Evolutionary conservation across 2,329 filamentous ascomycete species (phyloP), one percentile per base, ranked within the genome.

Genomic region (Botryotinia convoluta): DNA sequence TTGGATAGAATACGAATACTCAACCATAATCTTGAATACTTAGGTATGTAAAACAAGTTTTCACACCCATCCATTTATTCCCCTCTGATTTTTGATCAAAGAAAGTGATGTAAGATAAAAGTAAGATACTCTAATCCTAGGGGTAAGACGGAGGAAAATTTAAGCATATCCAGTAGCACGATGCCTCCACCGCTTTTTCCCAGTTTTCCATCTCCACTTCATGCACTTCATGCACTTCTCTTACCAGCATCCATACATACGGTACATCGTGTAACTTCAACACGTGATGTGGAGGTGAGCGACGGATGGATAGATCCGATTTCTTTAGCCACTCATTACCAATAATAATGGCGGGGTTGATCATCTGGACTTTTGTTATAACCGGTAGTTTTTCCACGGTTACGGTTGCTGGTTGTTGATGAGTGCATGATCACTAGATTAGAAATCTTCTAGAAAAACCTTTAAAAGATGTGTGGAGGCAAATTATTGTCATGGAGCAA

Each of bases 401-500:
- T 26, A 48, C 20, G 45, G 8, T 48, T 48, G 45, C 20, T 10
- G 45, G 8, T 2, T 26, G 45, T 18, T 29, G 51, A 18, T 57
- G 51, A 57, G 29, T 57, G 6, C 14, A 57, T 16, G n/a, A 18
- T 3, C 6, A 29, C n/a, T 9, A 14, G 32, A 60, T 10, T 26
- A 35, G 29, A 59, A 35, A 12, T 2, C 57, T 35, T 29, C 57
- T 35, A 48, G 45, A 26, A 48, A 48, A 20, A 6, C 22, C 44
- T 51, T 51, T 18, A 45, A 22, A 45, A 45, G 37, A 37, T 8
- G 3, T n/a, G 63, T 48, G 29, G 63, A 48, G 44, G 63, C 44
- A 35, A 65, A 65, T n/a, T n/a, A 37, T 57, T n/a, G 29, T 65
- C 63, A 48, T 51, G 22, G 32, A 65, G 44, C 63, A 65, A 65